These are phyloP conservation scores for Penicillium soppii DNA, from an alignment of 495 filamentous ascomycete species.

Conservation along the genomic window DNA sequence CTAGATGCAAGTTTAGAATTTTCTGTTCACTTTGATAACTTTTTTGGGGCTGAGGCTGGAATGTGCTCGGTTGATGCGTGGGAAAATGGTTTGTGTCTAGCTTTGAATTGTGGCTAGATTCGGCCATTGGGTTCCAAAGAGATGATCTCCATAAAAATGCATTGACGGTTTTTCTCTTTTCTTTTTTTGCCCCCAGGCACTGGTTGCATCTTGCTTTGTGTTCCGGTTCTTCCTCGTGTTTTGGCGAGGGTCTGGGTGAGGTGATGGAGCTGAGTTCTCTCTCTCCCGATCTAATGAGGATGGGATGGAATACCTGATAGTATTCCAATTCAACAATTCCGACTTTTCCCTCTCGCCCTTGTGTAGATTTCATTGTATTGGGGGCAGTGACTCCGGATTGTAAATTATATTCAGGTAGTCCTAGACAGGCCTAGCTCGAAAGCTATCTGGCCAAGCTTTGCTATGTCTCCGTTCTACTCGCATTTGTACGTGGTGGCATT, in stretches of 20 bases:
- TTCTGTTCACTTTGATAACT: slow-evolving; percentile 9
- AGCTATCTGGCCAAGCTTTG: too few species aligned
- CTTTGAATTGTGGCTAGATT: slow-evolving; percentile 30
- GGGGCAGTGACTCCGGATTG: background rate
- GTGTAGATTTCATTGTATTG: background rate
- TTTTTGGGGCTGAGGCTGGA: slow-evolving; percentile 10
- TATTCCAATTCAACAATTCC: slow-evolving; percentile 32
- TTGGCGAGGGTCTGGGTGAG: slow-evolving; percentile 16
- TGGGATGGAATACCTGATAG: slow-evolving; percentile 34
- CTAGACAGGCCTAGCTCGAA: too few species aligned
- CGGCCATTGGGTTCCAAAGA: slow-evolving; percentile 32
- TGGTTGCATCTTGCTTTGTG: slow-evolving; percentile 8
- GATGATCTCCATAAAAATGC: slow-evolving; percentile 29
- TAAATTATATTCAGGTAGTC: background rate
- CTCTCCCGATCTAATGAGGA: slow-evolving; percentile 29
- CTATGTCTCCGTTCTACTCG: too few species aligned
- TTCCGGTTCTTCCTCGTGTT: slow-evolving; percentile 13
- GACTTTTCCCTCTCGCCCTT: slow-evolving; percentile 13
- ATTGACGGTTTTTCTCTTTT: slow-evolving; percentile 35
- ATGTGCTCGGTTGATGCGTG: slow-evolving; percentile 22
- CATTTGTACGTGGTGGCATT: too few species aligned
- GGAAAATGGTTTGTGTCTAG: slow-evolving; percentile 31
- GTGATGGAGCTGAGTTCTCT: slow-evolving; percentile 26
- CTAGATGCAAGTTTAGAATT: slow-evolving; percentile 50
- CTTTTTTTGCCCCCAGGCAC: slow-evolving; percentile 27